phyloP scores from a whole-genome alignment of 2,329 filamentous ascomycete genomes.

The Coniochaeta sp. region DNA sequence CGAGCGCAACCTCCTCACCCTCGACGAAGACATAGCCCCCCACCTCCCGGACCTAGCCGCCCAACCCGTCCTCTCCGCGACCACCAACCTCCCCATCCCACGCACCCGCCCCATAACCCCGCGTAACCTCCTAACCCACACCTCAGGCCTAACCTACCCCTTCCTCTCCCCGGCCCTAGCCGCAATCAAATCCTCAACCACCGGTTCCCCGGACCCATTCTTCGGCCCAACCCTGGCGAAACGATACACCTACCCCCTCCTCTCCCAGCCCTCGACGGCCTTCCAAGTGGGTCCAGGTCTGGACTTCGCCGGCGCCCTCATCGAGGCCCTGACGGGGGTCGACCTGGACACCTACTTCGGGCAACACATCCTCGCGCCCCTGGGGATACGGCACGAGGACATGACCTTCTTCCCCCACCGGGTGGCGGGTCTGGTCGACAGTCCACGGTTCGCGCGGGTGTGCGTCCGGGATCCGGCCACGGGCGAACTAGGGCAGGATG shows the following conservation, averaged over 20 bases:
- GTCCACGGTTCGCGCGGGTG: background rate
- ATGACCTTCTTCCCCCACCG: constrained; percentile 16
- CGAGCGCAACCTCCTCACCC: constrained; percentile 32
- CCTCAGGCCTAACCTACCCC: constrained; percentile 33
- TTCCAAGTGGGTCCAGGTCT: constrained; percentile 21
- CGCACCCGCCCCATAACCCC: constrained; percentile 28
- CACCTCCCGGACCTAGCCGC: constrained; percentile 34
- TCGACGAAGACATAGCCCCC: constrained; percentile 35
- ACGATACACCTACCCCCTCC: constrained; percentile 16
- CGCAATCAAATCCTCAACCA: background rate
- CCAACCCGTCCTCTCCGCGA: constrained; percentile 35
- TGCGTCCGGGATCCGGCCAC: constrained; percentile 2
- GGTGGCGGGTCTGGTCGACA: background rate
- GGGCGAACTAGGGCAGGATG: background rate
- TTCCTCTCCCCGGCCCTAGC: constrained; percentile 15
- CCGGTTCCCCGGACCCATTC: constrained; percentile 5
- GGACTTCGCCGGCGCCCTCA: constrained; percentile 20
- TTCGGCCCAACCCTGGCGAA: constrained; percentile 9
- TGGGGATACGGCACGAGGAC: constrained; percentile 8
- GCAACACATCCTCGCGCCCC: constrained; percentile 11
- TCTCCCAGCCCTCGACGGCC: constrained; percentile 19
- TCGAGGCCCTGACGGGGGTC: constrained; percentile 14
- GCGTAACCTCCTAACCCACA: constrained; percentile 38
- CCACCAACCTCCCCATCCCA: constrained; percentile 22
- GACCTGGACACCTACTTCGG: constrained; percentile 16